Conservation (phyloP, 345 rosid genomes). For the Rhizophora apiculata region DNA sequence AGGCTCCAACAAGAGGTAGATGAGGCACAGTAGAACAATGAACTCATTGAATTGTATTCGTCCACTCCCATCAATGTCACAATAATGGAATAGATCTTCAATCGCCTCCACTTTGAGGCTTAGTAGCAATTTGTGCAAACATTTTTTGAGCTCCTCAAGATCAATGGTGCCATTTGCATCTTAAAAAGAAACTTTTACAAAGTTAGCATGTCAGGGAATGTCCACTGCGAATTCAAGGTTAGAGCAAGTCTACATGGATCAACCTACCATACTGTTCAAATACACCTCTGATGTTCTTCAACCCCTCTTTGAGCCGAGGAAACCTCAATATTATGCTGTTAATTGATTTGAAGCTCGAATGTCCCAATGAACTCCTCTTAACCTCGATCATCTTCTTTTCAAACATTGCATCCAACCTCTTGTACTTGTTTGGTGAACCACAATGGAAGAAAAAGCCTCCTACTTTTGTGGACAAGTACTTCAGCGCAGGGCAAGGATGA, state of each 20-base stretch:
- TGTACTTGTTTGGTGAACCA: constrained; percentile 50
- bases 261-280: constrained; percentile 65
- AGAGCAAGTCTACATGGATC: not conserved
- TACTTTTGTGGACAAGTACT: constrained; percentile 31
- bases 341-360: constrained; percentile 48
- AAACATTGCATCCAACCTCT: constrained; percentile 63
- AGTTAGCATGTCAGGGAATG: too few relatives aligned
- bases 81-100: constrained; percentile 65
- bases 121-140: constrained; percentile 56
- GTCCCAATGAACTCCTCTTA: constrained; percentile 43
- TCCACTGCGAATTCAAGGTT: not conserved
- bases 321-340: constrained; percentile 71
- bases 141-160: constrained; percentile 59
- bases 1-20: constrained; percentile 60
- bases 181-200: not conserved
- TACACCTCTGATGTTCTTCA: constrained; percentile 57
- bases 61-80: constrained; percentile 74
- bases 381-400: constrained; percentile 64
- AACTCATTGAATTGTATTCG: constrained; percentile 85
- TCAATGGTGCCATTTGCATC: constrained; percentile 69
- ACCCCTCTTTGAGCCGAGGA: constrained; percentile 58
- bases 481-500: constrained; percentile 32
- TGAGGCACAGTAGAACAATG: constrained; percentile 71
- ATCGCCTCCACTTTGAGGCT: constrained; percentile 57
- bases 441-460: constrained; percentile 47